Conservation (phyloP, 179 eudicot species). For the Silene noctiflora region DNA sequence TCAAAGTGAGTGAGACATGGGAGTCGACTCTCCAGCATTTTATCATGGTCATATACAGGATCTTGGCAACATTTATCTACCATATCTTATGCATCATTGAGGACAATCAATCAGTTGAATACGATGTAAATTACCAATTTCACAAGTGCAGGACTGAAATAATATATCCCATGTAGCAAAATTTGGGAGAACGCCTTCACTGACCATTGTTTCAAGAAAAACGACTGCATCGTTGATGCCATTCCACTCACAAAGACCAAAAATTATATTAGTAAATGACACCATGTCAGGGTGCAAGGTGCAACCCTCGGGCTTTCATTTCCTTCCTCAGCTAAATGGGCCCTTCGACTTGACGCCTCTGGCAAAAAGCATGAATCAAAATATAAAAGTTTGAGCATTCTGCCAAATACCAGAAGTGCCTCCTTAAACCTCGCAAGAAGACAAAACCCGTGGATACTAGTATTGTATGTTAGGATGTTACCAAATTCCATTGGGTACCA, state of each 20-base stretch:
- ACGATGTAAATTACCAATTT: slow-evolving; percentile 17
- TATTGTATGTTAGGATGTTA: slow-evolving; percentile 66
- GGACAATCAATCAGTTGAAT: slow-evolving; percentile 16
- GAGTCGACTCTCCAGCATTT: background rate
- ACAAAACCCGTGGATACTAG: slow-evolving; percentile 50
- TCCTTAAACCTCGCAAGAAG: slow-evolving; percentile 37
- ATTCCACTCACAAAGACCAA: slow-evolving; percentile 43
- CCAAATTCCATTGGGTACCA: slow-evolving; percentile 45
- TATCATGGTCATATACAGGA: slow-evolving; percentile 1
- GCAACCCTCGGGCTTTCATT: slow-evolving; percentile 39
- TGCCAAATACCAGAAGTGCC: slow-evolving; percentile 48
- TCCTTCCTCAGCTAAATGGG: slow-evolving; percentile 42
- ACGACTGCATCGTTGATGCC: slow-evolving; percentile 39
- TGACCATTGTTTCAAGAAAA: slow-evolving; percentile 51
- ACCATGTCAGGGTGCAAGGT: slow-evolving; percentile 43
- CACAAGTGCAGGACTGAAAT: slow-evolving; percentile 47
- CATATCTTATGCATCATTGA: slow-evolving; percentile 2
- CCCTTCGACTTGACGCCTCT: slow-evolving; percentile 40
- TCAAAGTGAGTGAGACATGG: background rate
- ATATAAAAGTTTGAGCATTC: slow-evolving; percentile 56
- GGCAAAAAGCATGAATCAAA: slow-evolving; percentile 48
- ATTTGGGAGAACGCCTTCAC: slow-evolving; percentile 56
- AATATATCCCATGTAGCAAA: slow-evolving; percentile 51
- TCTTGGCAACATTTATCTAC: slow-evolving; percentile 4
- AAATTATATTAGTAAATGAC: slow-evolving; percentile 51